phyloP scores from a whole-genome alignment of 2,329 filamentous ascomycete species.

The Xylariomycetidae sp. region DNA sequence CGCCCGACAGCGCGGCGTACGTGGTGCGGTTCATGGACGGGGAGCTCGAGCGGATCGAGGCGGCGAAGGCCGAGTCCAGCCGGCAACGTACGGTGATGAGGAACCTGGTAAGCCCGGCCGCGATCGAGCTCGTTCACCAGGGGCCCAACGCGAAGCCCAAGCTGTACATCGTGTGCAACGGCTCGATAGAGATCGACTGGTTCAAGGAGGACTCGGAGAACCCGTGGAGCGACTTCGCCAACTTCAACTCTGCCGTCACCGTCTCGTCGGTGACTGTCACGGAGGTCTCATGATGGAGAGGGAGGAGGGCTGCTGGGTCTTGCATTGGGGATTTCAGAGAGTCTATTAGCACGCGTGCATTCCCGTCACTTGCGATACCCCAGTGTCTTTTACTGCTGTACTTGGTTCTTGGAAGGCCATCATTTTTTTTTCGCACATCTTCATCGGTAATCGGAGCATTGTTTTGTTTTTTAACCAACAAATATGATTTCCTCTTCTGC shows the following conservation, averaged over 20 bases:
- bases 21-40: constrained; percentile 23
- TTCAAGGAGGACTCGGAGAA: constrained; percentile 14
- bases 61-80: constrained; percentile 12
- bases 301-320: too few species aligned
- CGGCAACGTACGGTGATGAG: constrained; percentile 15
- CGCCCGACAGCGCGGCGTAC: constrained; percentile 19
- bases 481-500: too few species aligned
- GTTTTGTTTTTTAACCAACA: too few species aligned
- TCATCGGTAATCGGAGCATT: too few species aligned
- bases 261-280: background rate
- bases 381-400: too few species aligned
- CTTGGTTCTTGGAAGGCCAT: too few species aligned
- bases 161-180: constrained; percentile 25
- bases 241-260: constrained; percentile 5
- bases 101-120: constrained; percentile 24
- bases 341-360: too few species aligned
- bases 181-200: constrained; percentile 28
- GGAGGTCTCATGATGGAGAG: too few species aligned
- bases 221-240: constrained; percentile 1
- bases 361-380: too few species aligned
- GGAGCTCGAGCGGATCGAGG: constrained; percentile 18
- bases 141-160: constrained; percentile 14
- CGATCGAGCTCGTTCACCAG: constrained; percentile 16
- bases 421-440: too few species aligned
- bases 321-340: too few species aligned